phyloP scores from a whole-genome alignment of 345 rosid species.

The Mallotus nudiflorus region DNA sequence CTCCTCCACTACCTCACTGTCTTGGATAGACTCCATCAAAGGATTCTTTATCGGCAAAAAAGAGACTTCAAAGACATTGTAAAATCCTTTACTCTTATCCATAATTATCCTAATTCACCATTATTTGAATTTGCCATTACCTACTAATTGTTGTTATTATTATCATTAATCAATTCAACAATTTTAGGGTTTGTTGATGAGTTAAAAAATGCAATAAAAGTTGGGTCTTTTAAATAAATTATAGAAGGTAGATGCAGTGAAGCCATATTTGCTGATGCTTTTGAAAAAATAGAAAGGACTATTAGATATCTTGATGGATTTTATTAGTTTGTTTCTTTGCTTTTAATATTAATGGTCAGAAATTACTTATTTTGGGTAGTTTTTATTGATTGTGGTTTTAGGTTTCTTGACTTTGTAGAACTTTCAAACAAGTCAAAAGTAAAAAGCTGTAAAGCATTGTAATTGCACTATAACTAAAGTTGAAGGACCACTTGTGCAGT shows the following conservation, averaged over 20 bases:
- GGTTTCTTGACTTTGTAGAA: conserved; percentile 68
- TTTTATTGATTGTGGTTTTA: conserved; percentile 42
- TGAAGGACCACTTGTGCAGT: conserved; percentile 74
- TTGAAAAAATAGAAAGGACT: conserved; percentile 78
- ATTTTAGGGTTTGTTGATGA: conserved; percentile 70
- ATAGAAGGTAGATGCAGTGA: conserved; percentile 85
- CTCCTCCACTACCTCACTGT: conserved; percentile 46
- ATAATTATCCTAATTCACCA: conserved; percentile 26
- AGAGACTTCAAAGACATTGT: conserved; percentile 37
- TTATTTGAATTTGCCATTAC: no score
- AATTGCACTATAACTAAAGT: conserved; percentile 78
- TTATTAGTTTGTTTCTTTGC: conserved; percentile 55
- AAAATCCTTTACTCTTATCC: conserved; percentile 67
- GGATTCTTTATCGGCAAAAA: conserved; percentile 80
- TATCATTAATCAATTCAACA: not conserved
- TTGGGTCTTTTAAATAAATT: conserved; percentile 73
- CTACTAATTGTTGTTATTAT: not conserved
- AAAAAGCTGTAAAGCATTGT: conserved; percentile 78
- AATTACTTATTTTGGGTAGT: not conserved
- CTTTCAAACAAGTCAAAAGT: conserved; percentile 72
- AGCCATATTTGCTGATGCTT: conserved; percentile 73
- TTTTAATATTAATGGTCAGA: not conserved
- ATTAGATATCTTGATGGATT: conserved; percentile 67
- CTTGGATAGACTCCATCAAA: conserved; percentile 86
- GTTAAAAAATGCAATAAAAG: conserved; percentile 62